Evolutionary conservation across 2,329 filamentous ascomycete genomes (phyloP).

Genomic region (Leptographium procerum): DNA sequence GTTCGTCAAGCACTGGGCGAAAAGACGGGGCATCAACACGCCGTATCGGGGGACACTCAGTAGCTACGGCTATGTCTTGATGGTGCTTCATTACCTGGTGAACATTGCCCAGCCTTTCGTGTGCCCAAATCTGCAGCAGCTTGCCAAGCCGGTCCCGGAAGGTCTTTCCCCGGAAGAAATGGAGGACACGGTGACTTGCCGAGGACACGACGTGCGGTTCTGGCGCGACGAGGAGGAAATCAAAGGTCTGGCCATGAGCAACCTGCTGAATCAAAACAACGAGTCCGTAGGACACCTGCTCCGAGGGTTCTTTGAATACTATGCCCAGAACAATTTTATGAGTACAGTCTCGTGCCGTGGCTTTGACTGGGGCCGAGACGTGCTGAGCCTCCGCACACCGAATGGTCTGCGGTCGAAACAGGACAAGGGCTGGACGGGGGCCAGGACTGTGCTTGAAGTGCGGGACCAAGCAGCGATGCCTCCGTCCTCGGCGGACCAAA

Average conservation of each 20-base stretch:
- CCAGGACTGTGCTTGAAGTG: constrained; percentile 54
- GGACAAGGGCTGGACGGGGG: constrained; percentile 77
- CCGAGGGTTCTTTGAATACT: constrained; percentile 82
- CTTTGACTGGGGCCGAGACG: constrained; percentile 73
- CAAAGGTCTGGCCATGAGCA: constrained; percentile 40
- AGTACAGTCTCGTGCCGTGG: constrained; percentile 37
- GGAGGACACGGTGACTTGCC: constrained; percentile 35
- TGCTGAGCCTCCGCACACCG: constrained; percentile 62
- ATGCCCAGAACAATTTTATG: constrained; percentile 50
- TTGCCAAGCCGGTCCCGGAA: constrained; percentile 29
- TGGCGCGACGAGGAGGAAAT: constrained; percentile 68
- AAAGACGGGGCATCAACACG: constrained; percentile 73
- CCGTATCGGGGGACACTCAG: constrained; percentile 77
- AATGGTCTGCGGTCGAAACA: constrained; percentile 63
- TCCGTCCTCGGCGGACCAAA: constrained; percentile 7
- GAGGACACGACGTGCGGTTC: constrained; percentile 63
- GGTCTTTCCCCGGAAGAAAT: constrained; percentile 25
- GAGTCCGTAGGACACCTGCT: constrained; percentile 62
- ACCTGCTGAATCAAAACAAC: constrained; percentile 54
- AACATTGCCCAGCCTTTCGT: constrained; percentile 74
- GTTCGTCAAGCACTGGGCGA: constrained; percentile 88
- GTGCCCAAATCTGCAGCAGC: constrained; percentile 67
- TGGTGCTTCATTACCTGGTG: constrained; percentile 84
- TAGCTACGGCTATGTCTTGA: constrained; percentile 83
- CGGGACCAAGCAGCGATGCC: constrained; percentile 22